Evolutionary conservation across 2,329 filamentous ascomycete species (phyloP), one percentile per base, ranked within the genome.

Genomic region (Fusarium chuoi): DNA sequence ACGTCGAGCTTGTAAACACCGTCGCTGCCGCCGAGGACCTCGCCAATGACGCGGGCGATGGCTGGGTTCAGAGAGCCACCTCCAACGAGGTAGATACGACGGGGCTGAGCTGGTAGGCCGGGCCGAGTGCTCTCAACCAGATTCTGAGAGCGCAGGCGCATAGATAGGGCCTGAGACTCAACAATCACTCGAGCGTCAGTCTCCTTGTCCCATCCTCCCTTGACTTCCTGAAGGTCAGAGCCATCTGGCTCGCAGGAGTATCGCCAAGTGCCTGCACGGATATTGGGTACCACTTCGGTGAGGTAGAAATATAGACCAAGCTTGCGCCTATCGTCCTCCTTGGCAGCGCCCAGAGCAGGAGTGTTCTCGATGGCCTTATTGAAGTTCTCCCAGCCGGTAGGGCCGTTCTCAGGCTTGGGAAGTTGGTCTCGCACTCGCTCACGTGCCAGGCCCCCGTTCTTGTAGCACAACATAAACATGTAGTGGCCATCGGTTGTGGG

Each of bases 391-490:
- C 96, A 99, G 17, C 87, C 85, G 63, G 92, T 87, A 9, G 82
- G 75, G 36, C 82, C 81, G 33, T 68, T 62, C 15, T 85, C 81
- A 33, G 84, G 83, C 28, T 84, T 82, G 45, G 94, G 92, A 59
- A 98, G 89, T 1, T 89, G 87, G 80, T 99, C 94, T 62, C 96
- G 93, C 71, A 98, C 90, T 78, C 93, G 91, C 81, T 99, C 96
- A 49, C 96, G 93, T 5, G 96, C 96, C 3, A 98, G 90, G 5
- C 95, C 95, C 76, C 96, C 96, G 84, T 99, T 99, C 85, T 98
- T 98, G 87, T 98, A 99, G 88, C 96, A 99, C 41, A 99, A 90
- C 96, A 99, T 99, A 84, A 99, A 98, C 96, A 99, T 98, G 88
- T 97, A 98, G 68, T 98, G 89, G 3, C 93, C 94, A 0, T 91